Base-by-base conservation (phyloP, 2,329 filamentous ascomycete species). In the Zymoseptoria tritici region DNA sequence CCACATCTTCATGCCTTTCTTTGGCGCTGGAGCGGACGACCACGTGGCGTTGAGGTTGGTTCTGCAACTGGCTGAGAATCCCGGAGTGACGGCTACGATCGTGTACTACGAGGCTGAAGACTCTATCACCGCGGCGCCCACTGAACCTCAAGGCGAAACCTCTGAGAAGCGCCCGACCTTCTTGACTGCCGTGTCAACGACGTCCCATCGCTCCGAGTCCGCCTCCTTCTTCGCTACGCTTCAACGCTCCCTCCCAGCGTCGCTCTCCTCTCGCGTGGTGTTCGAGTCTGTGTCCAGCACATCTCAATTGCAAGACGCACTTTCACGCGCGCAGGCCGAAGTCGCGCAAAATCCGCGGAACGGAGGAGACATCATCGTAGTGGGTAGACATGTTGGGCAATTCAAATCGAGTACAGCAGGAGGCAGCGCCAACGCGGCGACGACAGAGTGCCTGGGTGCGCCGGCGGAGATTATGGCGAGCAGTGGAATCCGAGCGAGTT, bases 1-100 rank as follows among this genome's bases (percentile, higher is more conserved):
- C 71, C 91, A 93, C 71, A 82, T 97, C 65, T 92, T 96, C 72
- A 80, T 96, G 57, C 88, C 92, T 0, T 97, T 91, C 75, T 86
- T 96, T 60, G 92, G 93, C 19, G 42, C 62, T 13, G 90, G 90
- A 8, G 77, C 80, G 1, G 94, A 99, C 70, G 93, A 97, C 69
- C 83, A 85, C 7, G 84, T 87, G 4, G 92, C 91, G 0, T 80
- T 97, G 0, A 81, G 86, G 1, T 83, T 97, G 22, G 88, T 93
- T 2, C 80, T 97, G 2, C 93, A 97, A 70, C 81, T 99, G 0
- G 90, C 87, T 0, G 85, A 87, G 71, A 94, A 91, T 68, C 81
- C 84, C 3, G 84, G 89, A 51, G 85, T 96, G 24, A 92, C 90
- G 0, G 90, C 86, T 0, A 93, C 89, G 0, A 82, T 97, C 31